phyloP scores from a whole-genome alignment of 176 grass and related monocot genomes.

The Oryza australiensis region DNA sequence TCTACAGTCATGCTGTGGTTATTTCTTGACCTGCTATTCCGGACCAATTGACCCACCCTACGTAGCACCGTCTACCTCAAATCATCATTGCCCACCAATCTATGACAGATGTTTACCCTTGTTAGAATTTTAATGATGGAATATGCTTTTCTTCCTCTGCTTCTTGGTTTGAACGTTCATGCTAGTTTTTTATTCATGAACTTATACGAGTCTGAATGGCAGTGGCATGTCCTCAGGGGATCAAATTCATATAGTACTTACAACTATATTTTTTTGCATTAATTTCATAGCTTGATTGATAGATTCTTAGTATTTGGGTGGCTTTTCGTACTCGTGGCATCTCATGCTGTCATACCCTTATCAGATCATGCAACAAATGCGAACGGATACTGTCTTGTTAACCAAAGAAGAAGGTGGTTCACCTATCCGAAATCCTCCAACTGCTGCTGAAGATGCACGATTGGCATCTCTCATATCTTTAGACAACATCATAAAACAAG shows the following conservation, averaged over 20 bases:
- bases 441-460: slow-evolving; percentile 94
- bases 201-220: slow-evolving; percentile 13
- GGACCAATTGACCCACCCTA: not conserved
- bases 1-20: not conserved
- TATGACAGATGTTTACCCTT: not conserved
- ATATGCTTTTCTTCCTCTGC: not conserved
- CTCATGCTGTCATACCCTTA: slow-evolving; percentile 33
- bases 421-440: slow-evolving; percentile 91
- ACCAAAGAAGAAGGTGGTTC: slow-evolving; percentile 99
- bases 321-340: slow-evolving; percentile 5
- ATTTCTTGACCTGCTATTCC: not conserved
- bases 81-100: not conserved
- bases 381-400: slow-evolving; percentile 77
- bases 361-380: slow-evolving; percentile 99
- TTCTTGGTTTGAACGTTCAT: not conserved
- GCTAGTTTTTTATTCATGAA: not conserved
- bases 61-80: not conserved
- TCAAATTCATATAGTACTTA: not conserved
- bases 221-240: not conserved
- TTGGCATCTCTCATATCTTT: slow-evolving; percentile 98
- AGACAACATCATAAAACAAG: slow-evolving; percentile 88
- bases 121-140: slow-evolving; percentile 14
- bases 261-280: slow-evolving; percentile 17
- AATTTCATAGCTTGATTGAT: not conserved
- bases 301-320: not conserved